These are phyloP conservation scores for Apiospora phragmitis DNA, from an alignment of 2,329 filamentous ascomycete species.

Conservation along the genomic window DNA sequence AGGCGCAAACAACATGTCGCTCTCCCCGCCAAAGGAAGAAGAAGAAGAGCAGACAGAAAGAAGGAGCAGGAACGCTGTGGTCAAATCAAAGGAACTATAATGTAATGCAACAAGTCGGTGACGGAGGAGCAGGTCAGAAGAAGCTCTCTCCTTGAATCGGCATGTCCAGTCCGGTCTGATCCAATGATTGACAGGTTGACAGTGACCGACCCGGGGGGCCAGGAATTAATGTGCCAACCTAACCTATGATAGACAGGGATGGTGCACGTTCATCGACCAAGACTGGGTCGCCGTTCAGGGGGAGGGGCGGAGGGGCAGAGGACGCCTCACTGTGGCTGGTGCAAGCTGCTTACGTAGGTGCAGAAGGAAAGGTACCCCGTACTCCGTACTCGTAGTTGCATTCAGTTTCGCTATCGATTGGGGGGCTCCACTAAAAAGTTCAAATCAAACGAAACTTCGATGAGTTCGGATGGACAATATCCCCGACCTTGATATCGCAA, in stretches of 20 bases:
- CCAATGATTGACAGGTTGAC: slow-evolving; percentile 7
- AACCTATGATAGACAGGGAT: slow-evolving; percentile 4
- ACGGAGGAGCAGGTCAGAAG: background rate
- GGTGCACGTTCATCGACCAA: background rate
- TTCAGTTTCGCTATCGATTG: background rate
- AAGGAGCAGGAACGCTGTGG: background rate
- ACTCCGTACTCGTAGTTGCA: background rate
- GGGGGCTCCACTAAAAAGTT: slow-evolving; percentile 16
- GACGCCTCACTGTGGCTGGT: background rate
- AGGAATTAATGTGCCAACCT: slow-evolving; percentile 6
- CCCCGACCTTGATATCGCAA: background rate
- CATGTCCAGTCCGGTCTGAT: background rate
- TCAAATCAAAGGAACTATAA: background rate
- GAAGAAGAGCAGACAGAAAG: background rate
- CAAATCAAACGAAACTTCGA: slow-evolving; percentile 9
- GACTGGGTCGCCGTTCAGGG: background rate
- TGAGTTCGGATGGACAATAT: background rate
- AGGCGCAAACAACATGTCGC: background rate
- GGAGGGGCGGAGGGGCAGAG: background rate
- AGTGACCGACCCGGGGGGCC: background rate
- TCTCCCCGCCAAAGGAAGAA: background rate
- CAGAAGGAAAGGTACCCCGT: background rate
- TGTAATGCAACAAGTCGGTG: background rate
- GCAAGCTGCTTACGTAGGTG: background rate
- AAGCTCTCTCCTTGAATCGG: background rate